Evolutionary conservation across 164 flowering plant species (phyloP), one percentile per base, ranked within the genome.

Genomic region (Dillenia suffruticosa): DNA sequence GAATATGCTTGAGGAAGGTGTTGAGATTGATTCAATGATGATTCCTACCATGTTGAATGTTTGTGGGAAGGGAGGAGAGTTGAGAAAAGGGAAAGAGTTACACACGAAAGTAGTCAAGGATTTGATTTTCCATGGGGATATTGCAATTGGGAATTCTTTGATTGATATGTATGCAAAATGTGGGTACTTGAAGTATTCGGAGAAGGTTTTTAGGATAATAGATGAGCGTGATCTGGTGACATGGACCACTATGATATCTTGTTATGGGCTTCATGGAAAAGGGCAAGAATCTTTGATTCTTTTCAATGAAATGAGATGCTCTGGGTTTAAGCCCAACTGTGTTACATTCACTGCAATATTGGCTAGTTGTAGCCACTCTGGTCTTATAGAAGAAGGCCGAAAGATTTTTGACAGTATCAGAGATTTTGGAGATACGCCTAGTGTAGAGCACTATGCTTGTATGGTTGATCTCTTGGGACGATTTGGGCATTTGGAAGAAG

Each of bases 391-490:
- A 59, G 63, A 78, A 72, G 90, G 84, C 45, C 57, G 68, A 54
- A 66, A 51, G 49, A 68, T 81, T 57, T 83, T 85, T 49, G 1
- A 69, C n/a, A 76, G 80, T 10, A 76, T 85, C 53, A 49, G 55
- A 22, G 72, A 76, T 17, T 77, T 71, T 63, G 81, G 78, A 4
- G 46, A 79, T 22, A 74, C 78, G 56, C 82, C 77, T 9, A 54
- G 68, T 46, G 70, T 67, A 2, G 82, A 81, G 72, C 90, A 81
- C 60, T 85, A 73, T 71, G 82, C 87, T 55, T 83, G 87, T 72
- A 61, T 79, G 78, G 84, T 85, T 58, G 85, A 83, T 59, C 87
- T 85, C 45, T 71, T 85, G 59, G 80, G 84, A 44, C 87, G 90
- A 8, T 72, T 16, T 56, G 87, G 86, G 46, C 56, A 59, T 59